A percentile compares a stretch with the other conserved stretches of the same genome.
Evolutionary conservation across 805 yeast genomes (phyloP).

Genomic region (Metschnikowia matae): DNA sequence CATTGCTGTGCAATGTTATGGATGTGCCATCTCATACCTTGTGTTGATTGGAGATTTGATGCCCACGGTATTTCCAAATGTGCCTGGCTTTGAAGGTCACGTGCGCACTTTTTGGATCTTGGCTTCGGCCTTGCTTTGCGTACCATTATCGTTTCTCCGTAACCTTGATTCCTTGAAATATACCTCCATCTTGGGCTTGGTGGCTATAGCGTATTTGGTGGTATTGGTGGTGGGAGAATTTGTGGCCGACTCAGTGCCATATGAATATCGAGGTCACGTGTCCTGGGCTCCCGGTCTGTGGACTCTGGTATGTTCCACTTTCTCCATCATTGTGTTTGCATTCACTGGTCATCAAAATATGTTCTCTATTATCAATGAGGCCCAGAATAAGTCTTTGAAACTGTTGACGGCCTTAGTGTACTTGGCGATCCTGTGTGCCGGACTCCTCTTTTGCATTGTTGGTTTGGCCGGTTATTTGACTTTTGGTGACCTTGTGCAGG

Average conservation of each 20-base stretch:
- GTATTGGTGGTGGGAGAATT: constrained; percentile 72
- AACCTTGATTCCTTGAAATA: constrained; percentile 79
- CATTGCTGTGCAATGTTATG: constrained; percentile 74
- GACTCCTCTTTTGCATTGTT: constrained; percentile 59
- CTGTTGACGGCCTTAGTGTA: constrained; percentile 46
- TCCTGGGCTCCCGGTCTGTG: constrained; percentile 37
- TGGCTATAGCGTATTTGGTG: constrained; percentile 75
- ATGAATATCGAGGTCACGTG: constrained; percentile 26
- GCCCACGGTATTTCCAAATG: constrained; percentile 49
- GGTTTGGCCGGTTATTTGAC: constrained; percentile 81
- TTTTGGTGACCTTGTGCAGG: constrained; percentile 62
- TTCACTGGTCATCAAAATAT: constrained; percentile 95
- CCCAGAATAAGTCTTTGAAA: constrained; percentile 49
- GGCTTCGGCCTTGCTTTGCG: constrained; percentile 36
- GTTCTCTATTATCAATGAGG: constrained; percentile 84
- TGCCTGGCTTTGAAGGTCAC: constrained; percentile 20
- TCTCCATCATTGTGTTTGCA: constrained; percentile 92
- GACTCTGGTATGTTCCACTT: constrained; percentile 54
- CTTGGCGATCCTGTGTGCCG: constrained; percentile 56
- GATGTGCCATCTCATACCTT: constrained; percentile 66
- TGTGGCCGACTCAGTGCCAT: constrained; percentile 50
- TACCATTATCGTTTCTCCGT: constrained; percentile 70
- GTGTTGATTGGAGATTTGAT: constrained; percentile 73
- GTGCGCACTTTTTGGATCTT: constrained; percentile 60
- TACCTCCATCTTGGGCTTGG: constrained; percentile 78